Percentiles rank a stretch among this genome's conserved stretches.
These are phyloP conservation scores for Aspergillus sp. DNA, from an alignment of 2,329 filamentous ascomycete genomes.

Conservation along the genomic window DNA sequence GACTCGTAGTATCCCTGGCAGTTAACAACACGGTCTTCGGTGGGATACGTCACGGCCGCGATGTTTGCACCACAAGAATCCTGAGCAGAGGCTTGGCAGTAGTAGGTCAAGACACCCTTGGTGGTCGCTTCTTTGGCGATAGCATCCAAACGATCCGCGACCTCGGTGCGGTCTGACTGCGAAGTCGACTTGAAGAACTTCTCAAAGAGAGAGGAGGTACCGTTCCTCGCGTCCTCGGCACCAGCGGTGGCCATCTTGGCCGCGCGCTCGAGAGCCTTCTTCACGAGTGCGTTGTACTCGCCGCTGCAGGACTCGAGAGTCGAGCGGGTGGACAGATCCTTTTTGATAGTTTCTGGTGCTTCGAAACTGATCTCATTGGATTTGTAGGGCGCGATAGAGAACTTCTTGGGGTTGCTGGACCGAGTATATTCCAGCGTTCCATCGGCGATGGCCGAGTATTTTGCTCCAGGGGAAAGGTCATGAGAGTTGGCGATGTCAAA, in stretches of 20 bases:
- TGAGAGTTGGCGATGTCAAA: constrained; percentile 16
- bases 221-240: constrained; percentile 12
- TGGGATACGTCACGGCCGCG: constrained; percentile 17
- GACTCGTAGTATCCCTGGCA: constrained; percentile 17
- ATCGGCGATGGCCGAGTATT: constrained; percentile 13
- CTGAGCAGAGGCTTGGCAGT: constrained; percentile 11
- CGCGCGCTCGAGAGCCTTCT: constrained; percentile 10
- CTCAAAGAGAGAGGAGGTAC: constrained; percentile 8
- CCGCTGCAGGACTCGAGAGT: constrained; percentile 9
- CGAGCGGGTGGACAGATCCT: constrained; percentile 7
- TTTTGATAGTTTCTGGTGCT: constrained; percentile 1
- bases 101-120: constrained; percentile 14
- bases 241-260: constrained; percentile 15
- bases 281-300: constrained; percentile 10
- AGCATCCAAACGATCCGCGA: constrained; percentile 14
- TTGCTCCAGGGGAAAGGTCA: constrained; percentile 8
- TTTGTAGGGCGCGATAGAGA: constrained; percentile 5
- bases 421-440: constrained; percentile 13
- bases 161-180: constrained; percentile 7
- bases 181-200: constrained; percentile 17
- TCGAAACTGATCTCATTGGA: constrained; percentile 15
- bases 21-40: constrained; percentile 14
- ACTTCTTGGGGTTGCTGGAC: constrained; percentile 2
- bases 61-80: constrained; percentile 17
- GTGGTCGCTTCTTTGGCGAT: constrained; percentile 16